These are phyloP conservation scores for Chaetomiaceae sp. DNA, from an alignment of 2,329 filamentous ascomycete genomes.

Conservation along the genomic window DNA sequence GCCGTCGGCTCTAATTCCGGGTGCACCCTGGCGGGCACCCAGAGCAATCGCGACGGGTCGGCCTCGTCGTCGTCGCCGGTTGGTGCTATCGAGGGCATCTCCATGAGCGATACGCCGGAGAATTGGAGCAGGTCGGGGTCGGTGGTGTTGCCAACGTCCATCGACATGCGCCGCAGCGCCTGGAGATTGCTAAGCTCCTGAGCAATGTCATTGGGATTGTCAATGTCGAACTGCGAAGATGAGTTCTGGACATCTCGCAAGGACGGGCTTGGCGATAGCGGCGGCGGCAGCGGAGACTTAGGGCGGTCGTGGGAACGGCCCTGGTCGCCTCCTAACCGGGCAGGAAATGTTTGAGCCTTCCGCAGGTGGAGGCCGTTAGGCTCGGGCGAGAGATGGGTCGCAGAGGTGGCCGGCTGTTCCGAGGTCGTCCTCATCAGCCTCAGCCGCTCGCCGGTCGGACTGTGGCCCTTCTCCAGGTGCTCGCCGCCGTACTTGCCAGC, in stretches of 20 bases:
- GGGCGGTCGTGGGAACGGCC: slow-evolving; percentile 36
- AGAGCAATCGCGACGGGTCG: slow-evolving; percentile 82
- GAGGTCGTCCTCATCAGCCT: slow-evolving; percentile 41
- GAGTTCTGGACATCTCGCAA: slow-evolving; percentile 52
- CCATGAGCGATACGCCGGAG: slow-evolving; percentile 55
- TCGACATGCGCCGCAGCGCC: slow-evolving; percentile 84
- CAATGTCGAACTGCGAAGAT: slow-evolving; percentile 80
- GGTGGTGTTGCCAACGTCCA: slow-evolving; percentile 73
- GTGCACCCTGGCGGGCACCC: slow-evolving; percentile 91
- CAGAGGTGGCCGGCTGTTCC: slow-evolving; percentile 33
- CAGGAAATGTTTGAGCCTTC: slow-evolving; percentile 40
- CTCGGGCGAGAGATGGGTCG: slow-evolving; percentile 25
- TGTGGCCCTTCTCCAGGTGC: slow-evolving; percentile 35
- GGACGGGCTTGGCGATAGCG: slow-evolving; percentile 47
- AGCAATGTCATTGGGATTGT: slow-evolving; percentile 79
- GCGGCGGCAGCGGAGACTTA: slow-evolving; percentile 33
- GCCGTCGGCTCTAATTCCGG: slow-evolving; percentile 92
- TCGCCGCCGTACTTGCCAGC: slow-evolving; percentile 50
- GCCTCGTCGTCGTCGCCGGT: slow-evolving; percentile 72
- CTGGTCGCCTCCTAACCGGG: slow-evolving; percentile 36
- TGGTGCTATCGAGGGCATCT: slow-evolving; percentile 67
- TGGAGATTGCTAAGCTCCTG: slow-evolving; percentile 91
- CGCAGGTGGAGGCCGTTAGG: slow-evolving; percentile 23
- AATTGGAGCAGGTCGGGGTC: slow-evolving; percentile 74
- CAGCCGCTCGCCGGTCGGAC: slow-evolving; percentile 35